These are phyloP conservation scores for Claviceps fusiformis DNA, from an alignment of 2,329 filamentous ascomycete genomes.

Conservation along the genomic window DNA sequence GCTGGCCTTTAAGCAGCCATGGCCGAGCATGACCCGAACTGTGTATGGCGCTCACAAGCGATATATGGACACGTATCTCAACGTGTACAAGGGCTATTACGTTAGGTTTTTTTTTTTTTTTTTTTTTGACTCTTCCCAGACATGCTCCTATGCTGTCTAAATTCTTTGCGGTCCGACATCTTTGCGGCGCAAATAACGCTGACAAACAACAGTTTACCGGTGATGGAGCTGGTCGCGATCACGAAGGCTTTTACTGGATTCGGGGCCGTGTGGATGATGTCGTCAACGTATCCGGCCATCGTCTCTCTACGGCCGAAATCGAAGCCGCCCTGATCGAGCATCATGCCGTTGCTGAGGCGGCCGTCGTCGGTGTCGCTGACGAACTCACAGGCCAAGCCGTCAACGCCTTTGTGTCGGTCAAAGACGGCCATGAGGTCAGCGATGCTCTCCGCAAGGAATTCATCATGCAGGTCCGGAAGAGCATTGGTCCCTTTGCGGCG, in stretches of 20 bases:
- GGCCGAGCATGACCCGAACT: conserved; percentile 96
- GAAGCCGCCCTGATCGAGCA: conserved; percentile 95
- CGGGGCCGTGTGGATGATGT: conserved; percentile 96
- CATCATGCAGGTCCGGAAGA: conserved; percentile 87
- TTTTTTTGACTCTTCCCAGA: not conserved
- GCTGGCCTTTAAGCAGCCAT: conserved; percentile 90
- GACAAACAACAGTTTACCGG: conserved; percentile 55
- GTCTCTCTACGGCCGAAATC: conserved; percentile 93
- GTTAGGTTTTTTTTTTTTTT: conserved; percentile 38
- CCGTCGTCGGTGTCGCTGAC: conserved; percentile 84
- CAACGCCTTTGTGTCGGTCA: conserved; percentile 90
- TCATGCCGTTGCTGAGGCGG: conserved; percentile 76
- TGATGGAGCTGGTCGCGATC: conserved; percentile 88
- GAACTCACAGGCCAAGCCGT: conserved; percentile 95
- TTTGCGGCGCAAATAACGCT: not conserved
- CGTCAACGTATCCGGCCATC: conserved; percentile 93
- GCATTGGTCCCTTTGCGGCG: conserved; percentile 92
- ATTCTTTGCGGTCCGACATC: not conserved
- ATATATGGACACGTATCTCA: conserved; percentile 97
- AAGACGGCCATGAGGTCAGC: conserved; percentile 62
- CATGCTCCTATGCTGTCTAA: too few species aligned
- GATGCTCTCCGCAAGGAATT: conserved; percentile 88
- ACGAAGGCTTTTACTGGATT: conserved; percentile 99
- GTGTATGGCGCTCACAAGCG: conserved; percentile 97
- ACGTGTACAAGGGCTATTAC: conserved; percentile 97